Conservation (phyloP, 2,329 filamentous ascomycete genomes). For the Verticillium isaacii region DNA sequence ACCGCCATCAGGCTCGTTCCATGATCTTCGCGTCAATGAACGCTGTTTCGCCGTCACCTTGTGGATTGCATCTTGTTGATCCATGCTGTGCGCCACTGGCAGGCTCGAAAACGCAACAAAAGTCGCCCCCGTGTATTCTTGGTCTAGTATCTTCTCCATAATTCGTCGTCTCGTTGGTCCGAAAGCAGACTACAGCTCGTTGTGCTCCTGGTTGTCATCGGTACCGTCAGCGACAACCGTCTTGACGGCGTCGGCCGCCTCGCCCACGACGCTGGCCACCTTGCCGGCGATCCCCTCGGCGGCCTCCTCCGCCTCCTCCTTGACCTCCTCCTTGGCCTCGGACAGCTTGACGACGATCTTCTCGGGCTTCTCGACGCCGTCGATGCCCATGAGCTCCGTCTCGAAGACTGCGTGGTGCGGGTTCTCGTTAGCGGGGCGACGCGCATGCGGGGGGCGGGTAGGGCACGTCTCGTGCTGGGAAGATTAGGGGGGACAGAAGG, state of each 20-base stretch:
- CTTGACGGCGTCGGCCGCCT: slow-evolving; percentile 48
- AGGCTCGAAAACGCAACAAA: background rate
- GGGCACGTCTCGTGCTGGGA: background rate
- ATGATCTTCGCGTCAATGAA: background rate
- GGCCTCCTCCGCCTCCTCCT: slow-evolving; percentile 23
- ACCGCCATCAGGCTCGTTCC: background rate
- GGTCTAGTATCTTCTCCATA: background rate
- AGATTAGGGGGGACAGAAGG: slow-evolving; percentile 3
- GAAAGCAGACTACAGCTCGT: slow-evolving; percentile 44
- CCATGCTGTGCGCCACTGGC: background rate
- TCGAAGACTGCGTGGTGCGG: slow-evolving; percentile 66
- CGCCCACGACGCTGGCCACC: slow-evolving; percentile 38
- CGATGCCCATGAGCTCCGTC: slow-evolving; percentile 82
- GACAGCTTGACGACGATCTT: slow-evolving; percentile 36
- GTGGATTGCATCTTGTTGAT: too few relatives aligned
- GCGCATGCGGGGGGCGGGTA: background rate
- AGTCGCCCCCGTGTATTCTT: background rate
- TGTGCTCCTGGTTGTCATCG: slow-evolving; percentile 53
- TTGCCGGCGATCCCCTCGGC: slow-evolving; percentile 37
- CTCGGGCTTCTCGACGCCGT: slow-evolving; percentile 58
- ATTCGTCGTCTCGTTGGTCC: background rate
- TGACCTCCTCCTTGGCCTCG: slow-evolving; percentile 18
- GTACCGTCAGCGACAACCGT: slow-evolving; percentile 44
- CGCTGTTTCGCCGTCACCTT: too few relatives aligned
- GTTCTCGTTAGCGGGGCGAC: background rate